Evolutionary conservation across 2,329 filamentous ascomycete species (phyloP).

Genomic region (Alternaria gansuensis): DNA sequence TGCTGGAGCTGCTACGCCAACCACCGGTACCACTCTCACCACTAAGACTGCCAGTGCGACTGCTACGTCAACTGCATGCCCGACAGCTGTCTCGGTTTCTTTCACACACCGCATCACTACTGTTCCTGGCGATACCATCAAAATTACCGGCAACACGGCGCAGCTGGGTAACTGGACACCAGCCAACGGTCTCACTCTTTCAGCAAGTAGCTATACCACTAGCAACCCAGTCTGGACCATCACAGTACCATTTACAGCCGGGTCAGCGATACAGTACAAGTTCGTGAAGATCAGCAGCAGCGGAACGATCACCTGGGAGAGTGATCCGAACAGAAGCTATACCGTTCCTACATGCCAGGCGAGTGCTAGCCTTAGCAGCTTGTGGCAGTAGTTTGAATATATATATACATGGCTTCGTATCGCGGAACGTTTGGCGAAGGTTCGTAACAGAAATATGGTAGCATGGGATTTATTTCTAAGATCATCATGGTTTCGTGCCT

Average conservation of each 20-base stretch:
- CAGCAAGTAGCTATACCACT: conserved; percentile 56
- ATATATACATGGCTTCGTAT: background rate
- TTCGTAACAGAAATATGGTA: background rate
- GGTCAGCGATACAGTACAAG: conserved; percentile 56
- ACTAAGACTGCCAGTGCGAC: conserved; percentile 21
- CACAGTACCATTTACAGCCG: conserved; percentile 54
- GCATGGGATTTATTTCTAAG: background rate
- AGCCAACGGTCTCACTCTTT: conserved; percentile 52
- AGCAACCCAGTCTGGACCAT: conserved; percentile 60
- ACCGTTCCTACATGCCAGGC: conserved; percentile 43
- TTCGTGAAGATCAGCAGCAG: conserved; percentile 59
- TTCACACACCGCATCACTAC: conserved; percentile 60
- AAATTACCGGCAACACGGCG: conserved; percentile 55
- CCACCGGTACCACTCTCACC: conserved; percentile 26
- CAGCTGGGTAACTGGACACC: conserved; percentile 59
- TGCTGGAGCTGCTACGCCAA: conserved; percentile 26
- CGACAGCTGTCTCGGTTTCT: conserved; percentile 48
- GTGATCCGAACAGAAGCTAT: conserved; percentile 55
- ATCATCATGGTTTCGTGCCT: background rate
- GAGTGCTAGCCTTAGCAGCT: conserved; percentile 36
- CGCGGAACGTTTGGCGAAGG: background rate
- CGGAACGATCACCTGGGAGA: conserved; percentile 59
- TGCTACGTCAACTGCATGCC: conserved; percentile 28
- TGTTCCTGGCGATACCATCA: conserved; percentile 60
- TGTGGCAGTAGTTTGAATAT: conserved; percentile 24